Evolutionary conservation across 257 asterid genomes (phyloP).

Genomic region (Scutellaria minor): DNA sequence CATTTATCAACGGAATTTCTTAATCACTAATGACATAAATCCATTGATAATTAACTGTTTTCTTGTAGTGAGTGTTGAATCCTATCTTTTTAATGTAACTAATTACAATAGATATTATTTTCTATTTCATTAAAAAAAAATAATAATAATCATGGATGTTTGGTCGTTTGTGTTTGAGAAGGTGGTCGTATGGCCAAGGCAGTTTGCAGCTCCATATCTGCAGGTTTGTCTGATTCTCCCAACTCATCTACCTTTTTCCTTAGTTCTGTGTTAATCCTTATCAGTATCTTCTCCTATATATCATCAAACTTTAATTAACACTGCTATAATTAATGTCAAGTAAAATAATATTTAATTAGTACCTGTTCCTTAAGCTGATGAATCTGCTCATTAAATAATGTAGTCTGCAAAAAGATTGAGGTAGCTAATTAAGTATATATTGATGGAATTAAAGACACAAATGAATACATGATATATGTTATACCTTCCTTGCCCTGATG

Average conservation of each 20-base stretch:
- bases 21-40: too few species aligned
- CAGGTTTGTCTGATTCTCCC: background rate
- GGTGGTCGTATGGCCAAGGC: constrained; percentile 56
- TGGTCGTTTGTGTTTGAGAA: background rate
- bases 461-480: too few species aligned
- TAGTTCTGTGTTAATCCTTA: constrained; percentile 48
- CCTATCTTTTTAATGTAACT: too few species aligned
- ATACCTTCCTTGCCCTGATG: constrained; percentile 61
- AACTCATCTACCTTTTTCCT: constrained; percentile 43
- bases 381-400: constrained; percentile 44
- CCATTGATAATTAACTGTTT: too few species aligned
- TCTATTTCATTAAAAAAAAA: too few species aligned
- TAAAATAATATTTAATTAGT: background rate
- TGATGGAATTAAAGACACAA: background rate
- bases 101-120: too few species aligned
- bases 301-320: background rate
- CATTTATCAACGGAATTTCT: too few species aligned
- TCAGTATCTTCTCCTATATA: constrained; percentile 50
- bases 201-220: constrained; percentile 44
- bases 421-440: too few species aligned
- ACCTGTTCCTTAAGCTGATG: constrained; percentile 58
- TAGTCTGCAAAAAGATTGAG: constrained; percentile 37
- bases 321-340: background rate
- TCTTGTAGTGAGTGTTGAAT: too few species aligned
- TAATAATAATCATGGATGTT: too few species aligned